Evolutionary conservation across 2,329 filamentous ascomycete species (phyloP).

Genomic region (Chaetomiaceae sp.): DNA sequence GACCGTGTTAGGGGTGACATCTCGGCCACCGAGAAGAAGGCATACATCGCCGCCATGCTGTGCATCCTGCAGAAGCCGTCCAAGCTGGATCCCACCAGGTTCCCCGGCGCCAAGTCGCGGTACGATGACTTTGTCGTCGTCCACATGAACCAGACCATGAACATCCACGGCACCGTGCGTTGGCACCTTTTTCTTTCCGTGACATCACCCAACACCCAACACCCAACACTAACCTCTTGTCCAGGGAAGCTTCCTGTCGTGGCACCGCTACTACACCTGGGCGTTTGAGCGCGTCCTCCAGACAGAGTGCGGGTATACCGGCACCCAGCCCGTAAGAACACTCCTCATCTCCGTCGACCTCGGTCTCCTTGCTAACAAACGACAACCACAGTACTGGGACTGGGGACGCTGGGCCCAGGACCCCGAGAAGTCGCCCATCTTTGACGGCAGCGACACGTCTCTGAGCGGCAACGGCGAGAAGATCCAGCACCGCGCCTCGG

Average conservation of each 20-base stretch:
- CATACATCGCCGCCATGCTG: slow-evolving; percentile 34
- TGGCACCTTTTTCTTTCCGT: no score
- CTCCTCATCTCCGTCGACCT: not conserved
- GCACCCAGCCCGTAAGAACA: slow-evolving; percentile 35
- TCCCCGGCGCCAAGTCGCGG: slow-evolving; percentile 32
- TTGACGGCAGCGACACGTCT: slow-evolving; percentile 50
- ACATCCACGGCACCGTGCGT: slow-evolving; percentile 31
- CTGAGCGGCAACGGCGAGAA: slow-evolving; percentile 46
- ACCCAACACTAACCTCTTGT: not conserved
- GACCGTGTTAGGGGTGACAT: slow-evolving; percentile 29
- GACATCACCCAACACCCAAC: not conserved
- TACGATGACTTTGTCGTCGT: slow-evolving; percentile 38
- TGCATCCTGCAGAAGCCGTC: slow-evolving; percentile 34
- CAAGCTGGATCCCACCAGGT: slow-evolving; percentile 29
- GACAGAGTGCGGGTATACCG: slow-evolving; percentile 41
- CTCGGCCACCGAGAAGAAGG: slow-evolving; percentile 27
- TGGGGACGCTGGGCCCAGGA: slow-evolving; percentile 47
- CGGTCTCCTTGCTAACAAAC: slow-evolving; percentile 6
- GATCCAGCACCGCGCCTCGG: slow-evolving; percentile 27
- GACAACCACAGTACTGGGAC: slow-evolving; percentile 44
- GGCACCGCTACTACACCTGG: slow-evolving; percentile 41
- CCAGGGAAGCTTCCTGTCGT: slow-evolving; percentile 38
- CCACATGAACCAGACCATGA: slow-evolving; percentile 35
- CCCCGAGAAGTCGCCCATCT: slow-evolving; percentile 46
- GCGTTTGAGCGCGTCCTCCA: slow-evolving; percentile 37